Base-by-base conservation (phyloP, 306 rosid genomes). In the Begonia peltatifolia region DNA sequence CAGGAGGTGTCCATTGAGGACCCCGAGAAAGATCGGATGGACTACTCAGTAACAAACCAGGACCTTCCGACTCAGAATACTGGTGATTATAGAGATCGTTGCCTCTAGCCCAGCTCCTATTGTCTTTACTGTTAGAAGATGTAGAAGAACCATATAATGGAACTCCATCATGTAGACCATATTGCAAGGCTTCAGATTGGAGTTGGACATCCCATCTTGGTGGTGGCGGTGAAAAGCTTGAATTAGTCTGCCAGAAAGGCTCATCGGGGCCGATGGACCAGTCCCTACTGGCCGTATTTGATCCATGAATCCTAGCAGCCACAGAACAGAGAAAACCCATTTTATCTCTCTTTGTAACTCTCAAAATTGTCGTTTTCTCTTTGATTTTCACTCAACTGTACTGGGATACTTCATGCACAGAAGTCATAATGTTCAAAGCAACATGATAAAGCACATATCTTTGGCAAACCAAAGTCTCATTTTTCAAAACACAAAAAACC, bases 321-420 rank as follows among this genome's bases (percentile, higher is more conserved):
- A 90, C 95, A 83, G 94, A 90, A 81, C 95, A 90, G 66, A 90
- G 94, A 9, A 96, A 86, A 84, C 97, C 97, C 99, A 87, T 87
- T 71, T 86, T 79, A 73, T 86, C 88, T 80, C 86, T 86, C 70
- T 54, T 80, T 76, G 62, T 58, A 61, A 65, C 56, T 61, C 80
- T 58, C 85, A 52, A 55, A 15, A 41, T 60, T 46, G 54, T 47
- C 41, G 54, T 41, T 44, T 63, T 72, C 9, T 50, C 63, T 59
- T 5, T 30, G 38, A 30, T 20, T 20, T 20, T 20, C 23, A 17
- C 18, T 17, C 18, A 1, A 17, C 18, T 17, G 18, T 17, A 20
- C 23, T 2, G 23, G 23, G 4, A 20, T 46, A 66, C 80, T 59
- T 55, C 68, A 70, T 58, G 70, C 50, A 65, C 56, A 68, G 41